These are phyloP conservation scores for Kentomonas sorsogonicus DNA, from an alignment of 208 protist genomes.

Conservation along the genomic window DNA sequence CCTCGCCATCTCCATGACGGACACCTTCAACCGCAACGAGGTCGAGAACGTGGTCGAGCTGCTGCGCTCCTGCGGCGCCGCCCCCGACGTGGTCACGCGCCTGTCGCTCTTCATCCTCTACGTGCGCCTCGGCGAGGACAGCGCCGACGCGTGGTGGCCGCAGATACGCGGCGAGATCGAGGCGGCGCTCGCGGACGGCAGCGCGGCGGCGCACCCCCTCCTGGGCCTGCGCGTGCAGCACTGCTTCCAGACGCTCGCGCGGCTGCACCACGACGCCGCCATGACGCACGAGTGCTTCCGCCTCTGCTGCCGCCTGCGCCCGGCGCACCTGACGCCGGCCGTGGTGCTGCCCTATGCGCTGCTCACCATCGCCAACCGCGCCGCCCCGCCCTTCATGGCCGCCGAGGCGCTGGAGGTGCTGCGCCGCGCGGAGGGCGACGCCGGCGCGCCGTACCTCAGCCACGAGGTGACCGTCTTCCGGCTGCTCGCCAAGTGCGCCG, in stretches of 20 bases:
- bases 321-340: slow-evolving; percentile 37
- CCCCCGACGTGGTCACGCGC: slow-evolving; percentile 67
- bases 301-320: slow-evolving; percentile 33
- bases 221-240: slow-evolving; percentile 67
- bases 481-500: slow-evolving; percentile 75
- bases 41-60: slow-evolving; percentile 78
- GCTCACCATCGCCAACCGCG: slow-evolving; percentile 54
- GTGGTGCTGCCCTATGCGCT: slow-evolving; percentile 72
- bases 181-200: slow-evolving; percentile 19
- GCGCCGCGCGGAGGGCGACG: slow-evolving; percentile 3
- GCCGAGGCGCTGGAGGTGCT: slow-evolving; percentile 43
- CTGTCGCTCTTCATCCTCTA: slow-evolving; percentile 83
- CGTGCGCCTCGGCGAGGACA: slow-evolving; percentile 63
- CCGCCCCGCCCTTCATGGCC: slow-evolving; percentile 43
- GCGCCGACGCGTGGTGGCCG: slow-evolving; percentile 51
- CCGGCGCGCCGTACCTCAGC: slow-evolving; percentile 37
- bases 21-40: slow-evolving; percentile 84
- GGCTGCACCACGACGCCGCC: slow-evolving; percentile 56
- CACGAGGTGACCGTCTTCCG: slow-evolving; percentile 67
- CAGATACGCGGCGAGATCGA: slow-evolving; percentile 48
- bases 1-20: slow-evolving; percentile 75
- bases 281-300: slow-evolving; percentile 66
- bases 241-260: slow-evolving; percentile 77
- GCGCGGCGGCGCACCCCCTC: slow-evolving; percentile 38
- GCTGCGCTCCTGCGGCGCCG: slow-evolving; percentile 44